phyloP scores from a whole-genome alignment of 257 asterid species.

The Jasminum sambac region DNA sequence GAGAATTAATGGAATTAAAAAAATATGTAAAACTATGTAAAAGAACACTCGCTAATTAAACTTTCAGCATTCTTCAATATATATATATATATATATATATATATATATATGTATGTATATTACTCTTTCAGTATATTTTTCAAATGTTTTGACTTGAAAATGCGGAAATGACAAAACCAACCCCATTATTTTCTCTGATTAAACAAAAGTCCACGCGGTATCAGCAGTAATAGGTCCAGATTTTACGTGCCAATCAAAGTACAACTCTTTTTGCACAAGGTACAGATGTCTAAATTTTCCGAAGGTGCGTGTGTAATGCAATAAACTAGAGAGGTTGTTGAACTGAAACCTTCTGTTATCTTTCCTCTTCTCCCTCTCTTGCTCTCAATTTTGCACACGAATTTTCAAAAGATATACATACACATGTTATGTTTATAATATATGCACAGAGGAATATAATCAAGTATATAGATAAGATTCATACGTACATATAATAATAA shows the following conservation, averaged over 20 bases:
- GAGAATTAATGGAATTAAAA: no score
- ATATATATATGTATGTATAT: no score
- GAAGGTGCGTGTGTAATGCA: not conserved
- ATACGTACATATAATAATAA: not conserved
- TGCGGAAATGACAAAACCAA: no score
- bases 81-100: no score
- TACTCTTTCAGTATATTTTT: no score
- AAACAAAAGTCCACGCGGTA: no score
- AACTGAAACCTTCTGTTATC: conserved; percentile 22
- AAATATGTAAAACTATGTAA: no score
- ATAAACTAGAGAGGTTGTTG: conserved; percentile 1
- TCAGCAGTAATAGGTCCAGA: no score
- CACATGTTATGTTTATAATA: not conserved
- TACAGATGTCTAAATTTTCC: not conserved
- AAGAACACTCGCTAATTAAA: no score
- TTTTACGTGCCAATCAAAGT: not conserved
- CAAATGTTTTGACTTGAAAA: no score
- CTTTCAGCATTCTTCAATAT: no score
- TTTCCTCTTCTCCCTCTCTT: not conserved
- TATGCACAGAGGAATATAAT: not conserved
- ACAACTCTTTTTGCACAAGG: not conserved
- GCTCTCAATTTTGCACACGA: not conserved
- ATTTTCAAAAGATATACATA: not conserved
- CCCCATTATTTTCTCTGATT: no score
- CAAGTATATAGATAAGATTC: not conserved